Evolutionary conservation across 2,329 filamentous ascomycete genomes (phyloP), one percentile per base, ranked within the genome.

Genomic region (Cercospora sp.): DNA sequence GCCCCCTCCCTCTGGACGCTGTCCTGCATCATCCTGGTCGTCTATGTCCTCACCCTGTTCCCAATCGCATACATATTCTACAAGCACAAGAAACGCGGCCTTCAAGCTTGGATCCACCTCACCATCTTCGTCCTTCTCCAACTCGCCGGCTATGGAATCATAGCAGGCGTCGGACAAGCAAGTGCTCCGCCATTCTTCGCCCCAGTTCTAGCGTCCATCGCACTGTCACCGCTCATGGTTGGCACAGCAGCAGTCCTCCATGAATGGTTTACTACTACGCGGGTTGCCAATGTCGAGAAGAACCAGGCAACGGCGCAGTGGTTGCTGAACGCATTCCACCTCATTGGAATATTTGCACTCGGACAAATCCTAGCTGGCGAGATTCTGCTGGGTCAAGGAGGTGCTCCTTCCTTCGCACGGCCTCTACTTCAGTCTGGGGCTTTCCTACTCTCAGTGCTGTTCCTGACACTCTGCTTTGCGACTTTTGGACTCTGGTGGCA

Each of bases 21-120:
- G 43, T 51, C 60, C 60, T 49, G 40, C 24, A 43, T 59, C n/a
- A 37, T 63, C 51, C 32, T 62, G 32, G 49, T 43, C 5, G 45
- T 63, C 26, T 63, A 67, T 40, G 61, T 34, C 60, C 51, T 67
- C 21, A 53, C 51, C 16, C 60, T 67, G 12, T 40, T 63, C 6
- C 40, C 61, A n/a, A 37, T 63, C 51, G 65, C 34, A 34, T 67
- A 59, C 65, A 67, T 43, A 28, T 58, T 61, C 53, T 67, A 63
- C 65, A 63, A 63, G 40, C 40, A 58, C 30, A 61, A 30, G n/a
- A 61, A 21, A 28, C 30, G 53, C 49, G 51, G 32, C n/a, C 51
- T 55, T 24, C 49, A 43, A 51, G 34, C 60, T 28, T 63, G 60
- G 45, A 43, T 63, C 26, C 61, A 63, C 34, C 60, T 67, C 60